Percentiles rank a stretch among this genome's conserved stretches.
Conservation (phyloP, 441 rosid genomes). For the Biscutella laevigata region DNA sequence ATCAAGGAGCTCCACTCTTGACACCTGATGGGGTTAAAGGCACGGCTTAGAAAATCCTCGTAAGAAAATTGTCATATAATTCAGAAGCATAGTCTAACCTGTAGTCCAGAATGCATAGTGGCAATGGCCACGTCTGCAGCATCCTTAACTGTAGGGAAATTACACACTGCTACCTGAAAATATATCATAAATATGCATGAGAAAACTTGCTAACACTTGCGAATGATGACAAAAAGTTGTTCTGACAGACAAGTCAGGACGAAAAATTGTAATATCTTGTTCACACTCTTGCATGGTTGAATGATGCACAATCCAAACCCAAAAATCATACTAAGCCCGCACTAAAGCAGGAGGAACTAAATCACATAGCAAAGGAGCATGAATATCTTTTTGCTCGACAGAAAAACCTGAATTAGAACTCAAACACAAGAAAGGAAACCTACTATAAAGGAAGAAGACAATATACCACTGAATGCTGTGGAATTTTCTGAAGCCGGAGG, state of each 20-base stretch:
- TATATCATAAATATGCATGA: neutral
- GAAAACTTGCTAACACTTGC: neutral
- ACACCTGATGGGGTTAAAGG: conserved; percentile 43
- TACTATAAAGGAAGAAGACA: conserved; percentile 3
- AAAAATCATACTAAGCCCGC: neutral
- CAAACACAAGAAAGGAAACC: conserved; percentile 3
- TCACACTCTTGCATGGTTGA: neutral
- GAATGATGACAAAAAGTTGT: neutral
- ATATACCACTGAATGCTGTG: conserved; percentile 80
- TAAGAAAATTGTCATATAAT: neutral
- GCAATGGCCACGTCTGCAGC: conserved; percentile 97
- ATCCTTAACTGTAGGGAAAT: conserved; percentile 83
- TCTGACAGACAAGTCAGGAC: neutral
- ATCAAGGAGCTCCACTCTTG: conserved; percentile 81
- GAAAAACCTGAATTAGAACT: neutral
- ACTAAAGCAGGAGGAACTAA: neutral
- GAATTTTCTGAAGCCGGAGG: conserved; percentile 81
- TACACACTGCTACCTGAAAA: conserved; percentile 88
- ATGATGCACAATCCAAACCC: neutral
- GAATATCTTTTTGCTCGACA: neutral
- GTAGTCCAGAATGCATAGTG: conserved; percentile 74
- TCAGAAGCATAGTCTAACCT: conserved; percentile 38
- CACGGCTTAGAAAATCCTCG: conserved; percentile 14
- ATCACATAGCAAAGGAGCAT: neutral
- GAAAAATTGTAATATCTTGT: neutral